These are phyloP conservation scores for Diplotaxis tenuifolia DNA, from an alignment of 345 rosid species.

Conservation along the genomic window DNA sequence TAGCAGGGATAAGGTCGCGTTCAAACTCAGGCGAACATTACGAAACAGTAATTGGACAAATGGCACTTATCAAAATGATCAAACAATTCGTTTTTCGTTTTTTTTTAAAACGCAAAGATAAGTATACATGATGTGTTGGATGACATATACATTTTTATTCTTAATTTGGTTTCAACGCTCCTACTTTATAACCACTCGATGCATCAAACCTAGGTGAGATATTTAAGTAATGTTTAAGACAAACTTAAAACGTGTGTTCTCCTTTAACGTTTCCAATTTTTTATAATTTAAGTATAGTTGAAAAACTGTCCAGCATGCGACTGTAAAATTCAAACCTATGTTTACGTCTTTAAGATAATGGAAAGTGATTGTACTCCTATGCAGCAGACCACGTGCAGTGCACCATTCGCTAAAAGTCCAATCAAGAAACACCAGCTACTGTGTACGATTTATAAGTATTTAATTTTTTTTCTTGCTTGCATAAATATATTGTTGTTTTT, in stretches of 20 bases:
- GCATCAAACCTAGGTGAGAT: not conserved
- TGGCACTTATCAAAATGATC: not conserved
- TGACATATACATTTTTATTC: not conserved
- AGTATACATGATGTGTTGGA: not conserved
- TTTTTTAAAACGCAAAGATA: not conserved
- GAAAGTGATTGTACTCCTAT: slow-evolving; percentile 2
- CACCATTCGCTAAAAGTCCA: not conserved
- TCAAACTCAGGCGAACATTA: not conserved
- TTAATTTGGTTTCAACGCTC: not conserved
- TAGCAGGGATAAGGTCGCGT: not conserved
- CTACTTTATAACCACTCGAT: not conserved
- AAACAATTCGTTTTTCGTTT: not conserved
- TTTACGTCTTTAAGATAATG: not conserved
- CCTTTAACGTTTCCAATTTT: not conserved
- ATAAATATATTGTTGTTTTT: not conserved
- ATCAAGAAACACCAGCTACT: not conserved
- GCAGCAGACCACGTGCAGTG: slow-evolving; percentile 7
- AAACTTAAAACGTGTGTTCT: not conserved
- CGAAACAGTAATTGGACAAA: not conserved
- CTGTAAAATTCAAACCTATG: not conserved
- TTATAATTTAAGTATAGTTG: not conserved
- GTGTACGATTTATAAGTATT: not conserved
- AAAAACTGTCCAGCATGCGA: not conserved
- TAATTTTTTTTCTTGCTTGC: not conserved
- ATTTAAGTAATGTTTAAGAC: not conserved